Evolutionary conservation across 2,329 filamentous ascomycete species (phyloP), one percentile per base, ranked within the genome.

Genomic region (Monosporascus sp.): DNA sequence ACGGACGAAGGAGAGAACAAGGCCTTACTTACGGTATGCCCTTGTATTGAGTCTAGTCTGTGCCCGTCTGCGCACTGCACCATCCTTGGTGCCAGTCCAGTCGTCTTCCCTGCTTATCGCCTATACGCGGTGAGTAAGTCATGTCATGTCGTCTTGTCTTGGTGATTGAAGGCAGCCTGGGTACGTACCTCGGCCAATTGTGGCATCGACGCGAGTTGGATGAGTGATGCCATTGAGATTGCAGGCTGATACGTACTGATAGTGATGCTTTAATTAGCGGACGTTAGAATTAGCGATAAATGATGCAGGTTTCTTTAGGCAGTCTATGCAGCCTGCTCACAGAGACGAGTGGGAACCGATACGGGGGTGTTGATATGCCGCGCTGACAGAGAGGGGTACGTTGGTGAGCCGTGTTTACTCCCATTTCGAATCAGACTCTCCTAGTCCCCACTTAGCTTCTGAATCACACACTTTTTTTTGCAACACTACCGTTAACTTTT

Each of bases 11-110:
- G 48, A 59, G 50, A 53, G 51, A 54, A 51, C 44, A 58, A 47
- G 50, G 43, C 22, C 35, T 55, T 57, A 64, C 68, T 69, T 63
- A 72, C 72, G 67, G 59, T 76, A 75, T 60, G 73, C 74, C 54
- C 74, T 73, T 60, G 70, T 72, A 49, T 76, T 76, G 24, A 76
- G 68, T 64, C 75, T 70, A 54, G 70, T 77, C 64, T 77, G 75
- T 55, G 67, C 67, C 52, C 68, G 61, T 56, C 74, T 68, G 24
- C 75, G 70, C 55, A 66, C 67, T 56, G 67, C 70, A 3, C 70
- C 68, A 67, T 77, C 70, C 17, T 58, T 75, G 24, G 65, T 70
- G 3, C 75, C 75, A 38, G 73, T 76, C 74, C 75, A 78, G 62
- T 77, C 69, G 50, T 78, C 75, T 55, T 74, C 66, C 31, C 48